Percentiles rank a stretch among this genome's conserved stretches.
Conservation (phyloP, 257 asterid species). For the Ophiorrhiza pumila region DNA sequence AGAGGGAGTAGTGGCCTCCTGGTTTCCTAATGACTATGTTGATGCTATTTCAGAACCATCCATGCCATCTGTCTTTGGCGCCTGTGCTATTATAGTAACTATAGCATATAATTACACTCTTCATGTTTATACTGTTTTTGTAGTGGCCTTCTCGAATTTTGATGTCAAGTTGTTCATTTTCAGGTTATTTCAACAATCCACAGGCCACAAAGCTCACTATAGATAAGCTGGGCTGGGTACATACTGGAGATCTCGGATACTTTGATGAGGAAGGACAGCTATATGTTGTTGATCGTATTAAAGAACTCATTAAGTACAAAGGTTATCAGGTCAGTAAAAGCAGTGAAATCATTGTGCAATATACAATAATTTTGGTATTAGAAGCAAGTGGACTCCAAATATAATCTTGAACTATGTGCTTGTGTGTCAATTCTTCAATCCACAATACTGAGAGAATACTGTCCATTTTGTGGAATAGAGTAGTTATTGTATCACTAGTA, state of each 20-base stretch:
- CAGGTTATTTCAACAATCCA: constrained; percentile 80
- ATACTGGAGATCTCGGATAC: constrained; percentile 95
- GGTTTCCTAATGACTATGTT: not conserved
- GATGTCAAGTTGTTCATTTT: not conserved
- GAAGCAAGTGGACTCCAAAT: not conserved
- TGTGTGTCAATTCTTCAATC: not conserved
- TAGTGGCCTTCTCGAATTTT: not conserved
- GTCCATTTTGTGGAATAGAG: not conserved
- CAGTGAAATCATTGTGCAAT: not conserved
- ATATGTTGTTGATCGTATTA: constrained; percentile 85
- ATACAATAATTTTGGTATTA: not conserved
- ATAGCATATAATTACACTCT: not conserved
- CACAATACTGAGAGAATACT: not conserved
- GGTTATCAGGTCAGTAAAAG: constrained; percentile 68
- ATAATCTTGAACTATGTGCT: not conserved
- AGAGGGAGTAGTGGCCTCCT: constrained; percentile 2
- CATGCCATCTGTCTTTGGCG: not conserved
- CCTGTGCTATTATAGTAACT: not conserved
- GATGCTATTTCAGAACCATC: not conserved
- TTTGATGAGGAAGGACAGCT: constrained; percentile 81
- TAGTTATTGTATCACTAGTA: not conserved
- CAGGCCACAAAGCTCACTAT: constrained; percentile 80
- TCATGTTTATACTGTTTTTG: not conserved
- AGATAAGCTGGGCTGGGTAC: constrained; percentile 94
- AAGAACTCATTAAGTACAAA: constrained; percentile 91